Conservation (phyloP, 495 filamentous ascomycete genomes). For the Astrothelium subdiscretum region DNA sequence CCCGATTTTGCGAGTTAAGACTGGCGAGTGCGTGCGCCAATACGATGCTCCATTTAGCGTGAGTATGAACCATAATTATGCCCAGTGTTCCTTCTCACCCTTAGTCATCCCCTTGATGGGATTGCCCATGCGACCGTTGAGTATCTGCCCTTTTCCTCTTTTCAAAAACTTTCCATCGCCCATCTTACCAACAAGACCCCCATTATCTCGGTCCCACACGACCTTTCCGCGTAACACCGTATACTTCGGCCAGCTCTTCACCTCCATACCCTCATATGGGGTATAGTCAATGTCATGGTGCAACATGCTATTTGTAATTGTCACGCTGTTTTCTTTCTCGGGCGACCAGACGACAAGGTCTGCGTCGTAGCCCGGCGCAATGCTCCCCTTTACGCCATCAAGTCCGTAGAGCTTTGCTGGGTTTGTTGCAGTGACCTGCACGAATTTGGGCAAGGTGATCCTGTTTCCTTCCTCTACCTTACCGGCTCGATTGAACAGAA, state of each 20-base stretch:
- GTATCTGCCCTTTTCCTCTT: conserved; percentile 22
- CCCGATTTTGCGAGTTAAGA: not conserved
- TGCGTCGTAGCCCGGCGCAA: conserved; percentile 44
- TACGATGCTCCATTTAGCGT: not conserved
- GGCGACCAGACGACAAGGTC: conserved; percentile 46
- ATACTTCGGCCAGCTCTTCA: conserved; percentile 50
- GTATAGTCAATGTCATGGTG: conserved; percentile 53
- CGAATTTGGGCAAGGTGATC: conserved; percentile 42
- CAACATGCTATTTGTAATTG: conserved; percentile 39
- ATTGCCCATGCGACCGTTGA: conserved; percentile 11
- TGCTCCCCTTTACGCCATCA: conserved; percentile 41
- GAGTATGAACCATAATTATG: not conserved
- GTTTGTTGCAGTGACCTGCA: conserved; percentile 46
- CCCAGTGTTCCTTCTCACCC: conserved; percentile 15
- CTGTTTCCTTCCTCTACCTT: conserved; percentile 10
- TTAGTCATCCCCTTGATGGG: conserved; percentile 13
- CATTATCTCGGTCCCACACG: conserved; percentile 43
- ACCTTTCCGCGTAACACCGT: conserved; percentile 47
- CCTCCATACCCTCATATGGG: conserved; percentile 44
- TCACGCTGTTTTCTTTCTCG: conserved; percentile 28
- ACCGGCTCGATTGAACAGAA: conserved; percentile 16
- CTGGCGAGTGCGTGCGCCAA: not conserved
- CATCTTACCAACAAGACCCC: conserved; percentile 37
- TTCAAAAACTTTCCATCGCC: conserved; percentile 44
- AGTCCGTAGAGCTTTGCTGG: conserved; percentile 52